These are phyloP conservation scores for Teratosphaeria pseudoeucalypti DNA, from an alignment of 2,329 filamentous ascomycete species.

Conservation along the genomic window DNA sequence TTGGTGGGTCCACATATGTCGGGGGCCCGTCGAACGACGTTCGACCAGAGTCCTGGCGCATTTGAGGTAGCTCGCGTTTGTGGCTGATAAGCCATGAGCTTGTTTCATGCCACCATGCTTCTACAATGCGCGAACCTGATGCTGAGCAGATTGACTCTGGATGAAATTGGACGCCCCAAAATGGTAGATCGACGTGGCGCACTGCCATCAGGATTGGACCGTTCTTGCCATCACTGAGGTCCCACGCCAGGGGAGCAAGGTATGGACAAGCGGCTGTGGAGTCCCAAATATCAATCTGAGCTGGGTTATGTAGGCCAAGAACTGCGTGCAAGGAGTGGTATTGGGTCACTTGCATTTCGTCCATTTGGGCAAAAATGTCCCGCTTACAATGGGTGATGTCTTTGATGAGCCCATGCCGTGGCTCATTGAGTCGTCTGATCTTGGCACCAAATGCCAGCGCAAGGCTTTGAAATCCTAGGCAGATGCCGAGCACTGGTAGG, in stretches of 20 bases:
- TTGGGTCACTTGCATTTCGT: constrained; percentile 57
- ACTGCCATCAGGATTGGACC: constrained; percentile 65
- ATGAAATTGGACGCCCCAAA: constrained; percentile 85
- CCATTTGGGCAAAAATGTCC: constrained; percentile 56
- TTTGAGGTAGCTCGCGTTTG: background rate
- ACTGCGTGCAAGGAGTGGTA: constrained; percentile 57
- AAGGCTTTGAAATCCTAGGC: constrained; percentile 79
- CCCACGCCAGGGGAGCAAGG: constrained; percentile 39
- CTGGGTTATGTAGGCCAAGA: constrained; percentile 17
- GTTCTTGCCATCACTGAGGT: constrained; percentile 36
- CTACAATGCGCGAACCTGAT: constrained; percentile 53
- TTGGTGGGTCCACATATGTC: background rate
- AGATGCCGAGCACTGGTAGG: constrained; percentile 77
- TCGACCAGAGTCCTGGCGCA: constrained; percentile 1
- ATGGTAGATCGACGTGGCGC: constrained; percentile 56
- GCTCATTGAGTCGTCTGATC: constrained; percentile 57
- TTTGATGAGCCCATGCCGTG: constrained; percentile 73
- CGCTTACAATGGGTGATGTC: constrained; percentile 48
- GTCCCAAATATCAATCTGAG: constrained; percentile 28
- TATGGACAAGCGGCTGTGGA: constrained; percentile 26
- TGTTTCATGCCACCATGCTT: constrained; percentile 65
- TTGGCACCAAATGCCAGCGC: constrained; percentile 56
- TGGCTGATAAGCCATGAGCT: background rate
- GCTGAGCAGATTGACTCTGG: constrained; percentile 83
- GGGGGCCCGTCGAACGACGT: background rate